phyloP scores from a whole-genome alignment of 2,329 filamentous ascomycete species.

The Stagonosporopsis vannaccii region DNA sequence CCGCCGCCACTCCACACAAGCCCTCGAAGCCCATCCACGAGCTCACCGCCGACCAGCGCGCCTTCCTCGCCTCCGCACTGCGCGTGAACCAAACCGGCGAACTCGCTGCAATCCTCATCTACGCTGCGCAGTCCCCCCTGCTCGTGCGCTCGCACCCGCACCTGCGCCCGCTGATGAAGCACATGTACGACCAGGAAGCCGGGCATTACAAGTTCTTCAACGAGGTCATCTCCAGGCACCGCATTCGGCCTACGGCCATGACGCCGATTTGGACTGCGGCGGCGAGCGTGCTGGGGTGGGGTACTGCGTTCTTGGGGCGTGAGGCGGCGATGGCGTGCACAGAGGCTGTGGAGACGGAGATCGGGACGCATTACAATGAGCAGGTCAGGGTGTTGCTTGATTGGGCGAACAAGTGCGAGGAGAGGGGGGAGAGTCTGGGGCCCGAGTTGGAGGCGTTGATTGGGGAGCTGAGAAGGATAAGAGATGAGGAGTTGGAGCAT shows the following conservation, averaged over 20 bases:
- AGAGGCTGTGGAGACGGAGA: constrained; percentile 97
- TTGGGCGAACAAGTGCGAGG: constrained; percentile 80
- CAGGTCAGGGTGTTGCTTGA: constrained; percentile 84
- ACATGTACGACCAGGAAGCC: constrained; percentile 98
- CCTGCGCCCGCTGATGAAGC: constrained; percentile 87
- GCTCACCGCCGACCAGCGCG: constrained; percentile 41
- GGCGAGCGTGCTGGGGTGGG: constrained; percentile 84
- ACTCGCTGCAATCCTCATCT: constrained; percentile 95
- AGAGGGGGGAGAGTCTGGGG: constrained; percentile 79
- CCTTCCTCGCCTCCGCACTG: constrained; percentile 59
- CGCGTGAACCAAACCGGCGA: constrained; percentile 98
- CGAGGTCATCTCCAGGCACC: constrained; percentile 79
- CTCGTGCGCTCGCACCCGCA: constrained; percentile 82
- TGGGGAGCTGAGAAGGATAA: constrained; percentile 77
- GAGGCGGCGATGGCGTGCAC: constrained; percentile 99
- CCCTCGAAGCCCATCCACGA: constrained; percentile 28
- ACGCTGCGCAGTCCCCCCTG: constrained; percentile 85
- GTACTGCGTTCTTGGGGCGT: constrained; percentile 84
- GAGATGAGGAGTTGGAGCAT: constrained; percentile 97
- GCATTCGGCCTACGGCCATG: constrained; percentile 89
- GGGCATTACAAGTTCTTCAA: constrained; percentile 90
- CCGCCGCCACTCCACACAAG: constrained; percentile 6
- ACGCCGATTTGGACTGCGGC: constrained; percentile 88
- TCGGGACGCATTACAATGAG: constrained; percentile 92
- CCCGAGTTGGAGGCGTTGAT: constrained; percentile 78